Base-by-base conservation (phyloP, 441 rosid species). In the Viola pubescens region DNA sequence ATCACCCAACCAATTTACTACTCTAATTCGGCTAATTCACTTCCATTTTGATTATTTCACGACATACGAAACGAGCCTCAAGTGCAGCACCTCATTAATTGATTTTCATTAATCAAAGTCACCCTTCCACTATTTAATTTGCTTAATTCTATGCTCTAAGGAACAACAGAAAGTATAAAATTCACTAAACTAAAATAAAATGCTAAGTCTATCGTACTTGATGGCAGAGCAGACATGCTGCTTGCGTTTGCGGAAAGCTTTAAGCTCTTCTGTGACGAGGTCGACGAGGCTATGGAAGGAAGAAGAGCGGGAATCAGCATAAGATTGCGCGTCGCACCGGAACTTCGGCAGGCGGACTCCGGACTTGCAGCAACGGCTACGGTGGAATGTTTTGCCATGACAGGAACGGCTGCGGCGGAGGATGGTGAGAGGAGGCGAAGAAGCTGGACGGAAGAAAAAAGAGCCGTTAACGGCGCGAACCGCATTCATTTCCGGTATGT, bases 221-320 rank as follows among this genome's bases (percentile, higher is more conserved):
- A 87, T 78, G 48, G 81, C 79, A 61, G 89, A 82, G 70, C 85
- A 78, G 73, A 77, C 81, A 55, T 72, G 55, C 62, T 73, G 40
- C n/a, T 34, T 52, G 38, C 88, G 78, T 58, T 62, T 70, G 63
- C 62, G 79, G 54, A 60, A 50, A 54, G 82, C 70, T 49, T 66
- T 70, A 58, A 83, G 77, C 77, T 79, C 90, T 59, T 82, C 83
- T 70, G 80, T 63, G 73, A 82, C 83, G 63, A 76, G 72, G 42
- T 86, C 87, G 48, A 83, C 79, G 46, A 88, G 74, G 66, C 87
- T 85, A 57, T 80, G 77, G 52, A 69, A 71, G 41, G 87, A 79
- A 70, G 69, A 71, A 56, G 77, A 67, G 58, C 84, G 71, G 37
- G 34, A 26, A 26, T 26, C 34, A 26, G 3, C 2, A 26, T 26